Conservation (phyloP, 345 rosid genomes). For the Clarkia xantiana region DNA sequence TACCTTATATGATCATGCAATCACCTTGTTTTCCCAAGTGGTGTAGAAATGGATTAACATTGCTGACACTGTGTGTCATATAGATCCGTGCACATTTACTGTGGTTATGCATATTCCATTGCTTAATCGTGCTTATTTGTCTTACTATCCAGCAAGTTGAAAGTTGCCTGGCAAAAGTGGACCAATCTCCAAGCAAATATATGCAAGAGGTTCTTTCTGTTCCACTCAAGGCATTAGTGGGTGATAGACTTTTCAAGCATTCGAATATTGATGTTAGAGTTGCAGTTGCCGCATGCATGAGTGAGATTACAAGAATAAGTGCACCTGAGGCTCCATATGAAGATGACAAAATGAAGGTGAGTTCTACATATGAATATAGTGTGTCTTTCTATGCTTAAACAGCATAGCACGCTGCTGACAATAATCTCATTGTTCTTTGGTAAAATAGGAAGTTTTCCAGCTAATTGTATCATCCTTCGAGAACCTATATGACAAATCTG, state of each 20-base stretch:
- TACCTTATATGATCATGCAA: too few species aligned
- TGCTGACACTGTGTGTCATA: too few species aligned
- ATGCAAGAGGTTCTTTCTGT: conserved; percentile 69
- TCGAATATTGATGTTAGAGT: conserved; percentile 60
- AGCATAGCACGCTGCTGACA: not conserved
- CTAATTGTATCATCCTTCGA: conserved; percentile 80
- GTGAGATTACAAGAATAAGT: conserved; percentile 94
- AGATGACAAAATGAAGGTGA: conserved; percentile 83
- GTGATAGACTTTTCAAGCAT: conserved; percentile 47
- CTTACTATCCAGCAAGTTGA: conserved; percentile 48
- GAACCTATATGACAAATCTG: conserved; percentile 45
- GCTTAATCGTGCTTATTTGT: too few species aligned
- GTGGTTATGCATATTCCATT: too few species aligned
- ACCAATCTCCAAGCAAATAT: conserved; percentile 63
- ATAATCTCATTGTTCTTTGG: not conserved
- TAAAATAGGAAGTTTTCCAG: conserved; percentile 70
- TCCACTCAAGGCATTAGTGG: conserved; percentile 51
- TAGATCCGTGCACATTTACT: too few species aligned
- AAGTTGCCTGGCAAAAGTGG: conserved; percentile 49
- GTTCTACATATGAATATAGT: too few species aligned
- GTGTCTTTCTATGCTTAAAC: not conserved
- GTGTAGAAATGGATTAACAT: too few species aligned
- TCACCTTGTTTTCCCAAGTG: too few species aligned
- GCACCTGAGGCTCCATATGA: conserved; percentile 97
- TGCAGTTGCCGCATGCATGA: conserved; percentile 88